These are phyloP conservation scores for Cytospora leucostoma DNA, from an alignment of 2,329 filamentous ascomycete species.

Conservation along the genomic window DNA sequence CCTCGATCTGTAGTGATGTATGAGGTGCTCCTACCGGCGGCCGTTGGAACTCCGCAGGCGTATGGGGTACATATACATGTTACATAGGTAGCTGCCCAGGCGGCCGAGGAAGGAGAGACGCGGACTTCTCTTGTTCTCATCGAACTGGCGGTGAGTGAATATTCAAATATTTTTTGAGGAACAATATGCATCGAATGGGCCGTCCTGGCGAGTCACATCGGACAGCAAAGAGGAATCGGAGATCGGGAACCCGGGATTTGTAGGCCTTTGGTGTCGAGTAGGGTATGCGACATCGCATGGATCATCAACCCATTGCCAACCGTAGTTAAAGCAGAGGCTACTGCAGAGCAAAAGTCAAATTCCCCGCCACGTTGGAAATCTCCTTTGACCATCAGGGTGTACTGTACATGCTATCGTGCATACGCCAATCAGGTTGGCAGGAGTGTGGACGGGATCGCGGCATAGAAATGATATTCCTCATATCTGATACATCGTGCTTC, in stretches of 20 bases:
- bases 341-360: constrained; percentile 9
- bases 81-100: no score
- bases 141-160: constrained; percentile 22
- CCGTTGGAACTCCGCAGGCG: no score
- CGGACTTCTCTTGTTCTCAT: not conserved
- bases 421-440: no score
- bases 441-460: no score
- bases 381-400: not conserved
- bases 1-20: no score
- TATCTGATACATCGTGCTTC: no score
- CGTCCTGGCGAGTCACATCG: constrained; percentile 22
- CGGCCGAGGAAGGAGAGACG: not conserved
- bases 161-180: not conserved
- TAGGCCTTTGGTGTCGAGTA: no score
- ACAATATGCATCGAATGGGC: constrained; percentile 4
- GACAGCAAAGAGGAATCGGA: constrained; percentile 4
- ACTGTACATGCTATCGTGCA: no score
- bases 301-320: not conserved
- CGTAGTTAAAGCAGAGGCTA: constrained; percentile 9
- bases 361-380: constrained; percentile 1
- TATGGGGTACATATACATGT: no score
- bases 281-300: no score
- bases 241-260: not conserved
- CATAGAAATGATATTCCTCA: no score
- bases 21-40: no score